Base-by-base conservation (phyloP, 768 basidiomycete genomes). In the Rubroboletus satanas region DNA sequence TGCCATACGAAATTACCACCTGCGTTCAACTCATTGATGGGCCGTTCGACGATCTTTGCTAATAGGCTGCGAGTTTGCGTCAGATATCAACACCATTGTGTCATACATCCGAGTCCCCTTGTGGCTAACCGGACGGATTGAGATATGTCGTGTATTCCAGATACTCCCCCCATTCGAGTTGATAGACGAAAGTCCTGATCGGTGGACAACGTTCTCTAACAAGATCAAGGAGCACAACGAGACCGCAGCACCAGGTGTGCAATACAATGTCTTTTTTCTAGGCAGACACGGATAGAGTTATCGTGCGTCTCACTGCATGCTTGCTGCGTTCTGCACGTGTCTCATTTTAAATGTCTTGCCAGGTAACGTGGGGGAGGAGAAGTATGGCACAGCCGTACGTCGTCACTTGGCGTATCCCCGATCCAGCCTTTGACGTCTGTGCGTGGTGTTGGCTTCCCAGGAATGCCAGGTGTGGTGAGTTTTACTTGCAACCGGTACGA, bases 341-440 rank as follows among this genome's bases (percentile, higher is more conserved):
- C 21, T 47, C 9, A 7, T 23, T 35, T 47, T 21, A 37, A 37
- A 17, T 12, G 11, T 8, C 15, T 11, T 26, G 15, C 33, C 9
- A 86, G 85, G 89, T 71, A 89, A 89, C 56, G 76, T 84, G 2
- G 85, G 75, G 0, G 80, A 83, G 60, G 71, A 72, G 2, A 85
- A 84, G 62, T 87, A 88, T 61, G 85, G 84, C 2, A 37, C 37
- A n/a, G 21, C 62, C 56, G 76, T 73, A 51, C 33, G 62, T 51
- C 23, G 45, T 45, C 23, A 15, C 18, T 21, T 4, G 5, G 46
- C 15, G 9, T 17, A 11, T 23, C 17, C 6, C 18, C 5, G 5
- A 33, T 8, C 14, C 7, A 45, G 29, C 14, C 28, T 12, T 12
- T 28, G 45, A 35, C 3, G 37, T 37, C 7, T n/a, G 7, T 37